A percentile compares a stretch with the other conserved stretches of the same genome.
Evolutionary conservation across 1,284 basidiomycete genomes (phyloP).

Genomic region (Ceratobasidium sp.): DNA sequence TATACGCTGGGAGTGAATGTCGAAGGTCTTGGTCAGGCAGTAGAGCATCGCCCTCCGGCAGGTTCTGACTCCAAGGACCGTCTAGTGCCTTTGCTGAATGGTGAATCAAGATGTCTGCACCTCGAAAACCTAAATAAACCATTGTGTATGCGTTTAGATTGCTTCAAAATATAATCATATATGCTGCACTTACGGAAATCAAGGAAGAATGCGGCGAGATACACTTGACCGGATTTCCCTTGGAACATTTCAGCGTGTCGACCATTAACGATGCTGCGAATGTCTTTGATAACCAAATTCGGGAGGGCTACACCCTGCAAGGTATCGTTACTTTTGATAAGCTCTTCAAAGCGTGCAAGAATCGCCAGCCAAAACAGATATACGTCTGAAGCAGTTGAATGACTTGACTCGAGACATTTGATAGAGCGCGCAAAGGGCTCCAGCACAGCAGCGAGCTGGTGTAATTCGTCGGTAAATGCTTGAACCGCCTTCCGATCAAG

Average conservation of each 20-base stretch:
- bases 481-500: slow-evolving; percentile 15
- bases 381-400: slow-evolving; percentile 40
- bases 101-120: not conserved
- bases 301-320: slow-evolving; percentile 22
- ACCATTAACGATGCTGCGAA: slow-evolving; percentile 33
- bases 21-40: slow-evolving; percentile 25
- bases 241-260: slow-evolving; percentile 46
- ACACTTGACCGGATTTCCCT: slow-evolving; percentile 2
- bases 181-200: slow-evolving; percentile 38
- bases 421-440: slow-evolving; percentile 45
- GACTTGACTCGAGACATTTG: slow-evolving; percentile 46
- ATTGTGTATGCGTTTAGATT: not conserved
- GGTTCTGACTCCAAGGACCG: not conserved
- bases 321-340: slow-evolving; percentile 26
- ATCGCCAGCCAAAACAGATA: slow-evolving; percentile 48
- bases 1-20: slow-evolving; percentile 28
- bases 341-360: slow-evolving; percentile 14
- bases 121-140: not conserved
- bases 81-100: not conserved
- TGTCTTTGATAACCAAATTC: slow-evolving; percentile 14
- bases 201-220: slow-evolving; percentile 44
- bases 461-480: not conserved
- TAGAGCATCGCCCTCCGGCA: not conserved
- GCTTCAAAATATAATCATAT: not conserved
- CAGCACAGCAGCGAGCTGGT: slow-evolving; percentile 29